phyloP scores from a whole-genome alignment of 352 stramenopile genomes.

The Phytopythium oedochilum region DNA sequence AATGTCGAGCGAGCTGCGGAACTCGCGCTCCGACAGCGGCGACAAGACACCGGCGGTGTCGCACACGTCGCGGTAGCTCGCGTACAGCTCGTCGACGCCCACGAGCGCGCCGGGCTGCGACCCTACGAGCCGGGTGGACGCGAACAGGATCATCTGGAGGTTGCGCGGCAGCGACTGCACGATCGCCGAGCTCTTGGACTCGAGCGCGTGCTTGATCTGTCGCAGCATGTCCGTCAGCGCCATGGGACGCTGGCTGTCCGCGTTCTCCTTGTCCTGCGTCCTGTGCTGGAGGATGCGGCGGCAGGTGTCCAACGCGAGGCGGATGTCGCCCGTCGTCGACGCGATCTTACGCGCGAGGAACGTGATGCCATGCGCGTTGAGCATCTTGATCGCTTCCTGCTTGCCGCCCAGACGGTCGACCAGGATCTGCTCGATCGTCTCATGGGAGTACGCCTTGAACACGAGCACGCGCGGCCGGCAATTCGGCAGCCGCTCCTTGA shows the following conservation, averaged over 20 bases:
- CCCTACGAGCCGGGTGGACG: constrained; percentile 42
- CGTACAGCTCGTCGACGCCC: constrained; percentile 55
- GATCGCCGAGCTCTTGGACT: constrained; percentile 52
- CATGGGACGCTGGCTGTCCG: constrained; percentile 29
- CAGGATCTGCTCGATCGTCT: constrained; percentile 78
- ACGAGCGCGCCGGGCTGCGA: constrained; percentile 29
- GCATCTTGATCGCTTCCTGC: constrained; percentile 30
- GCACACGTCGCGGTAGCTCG: constrained; percentile 64
- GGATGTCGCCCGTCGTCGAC: constrained; percentile 70
- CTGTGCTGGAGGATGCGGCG: constrained; percentile 65
- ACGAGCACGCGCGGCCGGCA: constrained; percentile 62
- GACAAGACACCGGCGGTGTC: constrained; percentile 64
- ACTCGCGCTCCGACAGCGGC: constrained; percentile 55
- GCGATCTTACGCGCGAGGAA: constrained; percentile 82
- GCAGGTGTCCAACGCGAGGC: constrained; percentile 69
- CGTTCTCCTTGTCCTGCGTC: constrained; percentile 24
- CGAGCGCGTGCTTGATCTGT: constrained; percentile 65
- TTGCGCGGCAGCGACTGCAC: constrained; percentile 69
- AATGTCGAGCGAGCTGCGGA: constrained; percentile 60
- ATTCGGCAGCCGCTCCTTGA: constrained; percentile 46
- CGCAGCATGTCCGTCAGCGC: constrained; percentile 69
- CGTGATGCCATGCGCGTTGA: constrained; percentile 66
- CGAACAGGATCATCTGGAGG: constrained; percentile 80
- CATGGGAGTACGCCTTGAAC: constrained; percentile 76
- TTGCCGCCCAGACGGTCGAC: constrained; percentile 57